Base-by-base conservation (phyloP, 192 early-diverging fungal genomes). In the Helicostylum pulchrum region DNA sequence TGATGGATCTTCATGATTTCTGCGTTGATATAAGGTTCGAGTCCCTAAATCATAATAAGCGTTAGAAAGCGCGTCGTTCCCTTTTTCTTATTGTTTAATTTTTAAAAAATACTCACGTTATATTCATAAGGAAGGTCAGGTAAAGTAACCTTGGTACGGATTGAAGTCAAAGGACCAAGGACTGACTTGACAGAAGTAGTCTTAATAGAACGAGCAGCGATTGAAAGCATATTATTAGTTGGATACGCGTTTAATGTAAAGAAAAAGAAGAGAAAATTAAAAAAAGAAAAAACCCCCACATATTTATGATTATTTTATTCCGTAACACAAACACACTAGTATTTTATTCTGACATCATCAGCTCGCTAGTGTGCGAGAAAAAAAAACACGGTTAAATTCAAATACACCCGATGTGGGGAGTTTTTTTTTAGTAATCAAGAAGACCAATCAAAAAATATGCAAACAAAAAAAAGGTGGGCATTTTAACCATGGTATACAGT, bases 1-100 rank as follows among this genome's bases (percentile, higher is more conserved):
- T 98, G 91, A 80, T 98, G 96, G 49, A 98, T 74, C 64, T 89
- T 67, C 94, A 98, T 96, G 72, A 96, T 98, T 72, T 98, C 92
- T 50, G 86, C 86, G 44, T 86, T 92, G 76, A 98, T 93, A 74
- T 85, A 87, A 43, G 96, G 95, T 78, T 98, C 95, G 64, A 98
- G 88, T 65, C 83, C 89, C 87, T 91, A 75, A 15, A 42, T 66
- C 8, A 11, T 30, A 31, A 20, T 32, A 14, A 54, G 15, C 12
- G 1, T 39, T 39, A 39, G 36, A 57, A 21, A 3, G 36, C 43
- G 30, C 20, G 14, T 5, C 19, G n/a, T n/a, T n/a, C n/a, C n/a
- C n/a, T n/a, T n/a, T n/a, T n/a, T n/a, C 21, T n/a, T 51, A 20
- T 51, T 12, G 26, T 26, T 10, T 4, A 12, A 4, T 15, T 52